phyloP scores from a whole-genome alignment of 1,284 basidiomycete genomes.

The Moniliophthora roreri region DNA sequence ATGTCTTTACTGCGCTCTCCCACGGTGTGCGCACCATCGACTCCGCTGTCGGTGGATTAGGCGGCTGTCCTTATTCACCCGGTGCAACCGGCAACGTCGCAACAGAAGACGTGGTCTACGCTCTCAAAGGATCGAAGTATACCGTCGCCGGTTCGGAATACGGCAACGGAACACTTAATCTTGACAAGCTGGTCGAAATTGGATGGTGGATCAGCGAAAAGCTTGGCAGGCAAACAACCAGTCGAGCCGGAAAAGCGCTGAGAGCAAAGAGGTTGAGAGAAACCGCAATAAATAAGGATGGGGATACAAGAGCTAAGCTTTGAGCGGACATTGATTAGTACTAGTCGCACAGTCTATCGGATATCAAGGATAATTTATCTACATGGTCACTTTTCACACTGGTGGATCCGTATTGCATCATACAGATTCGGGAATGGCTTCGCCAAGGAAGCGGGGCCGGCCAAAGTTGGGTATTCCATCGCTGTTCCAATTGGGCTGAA shows the following conservation, averaged over 20 bases:
- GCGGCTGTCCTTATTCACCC: conserved; percentile 94
- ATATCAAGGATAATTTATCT: no score
- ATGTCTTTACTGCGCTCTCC: conserved; percentile 65
- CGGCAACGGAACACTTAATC: conserved; percentile 43
- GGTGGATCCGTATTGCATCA: no score
- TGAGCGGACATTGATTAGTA: neutral
- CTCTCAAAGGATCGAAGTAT: conserved; percentile 73
- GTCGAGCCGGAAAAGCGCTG: conserved; percentile 81
- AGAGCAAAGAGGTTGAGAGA: conserved; percentile 51
- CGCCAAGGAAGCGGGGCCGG: no score
- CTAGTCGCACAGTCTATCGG: no score
- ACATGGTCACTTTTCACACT: no score
- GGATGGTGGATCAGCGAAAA: conserved; percentile 80
- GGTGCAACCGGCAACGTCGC: conserved; percentile 94
- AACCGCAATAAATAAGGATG: conserved; percentile 16
- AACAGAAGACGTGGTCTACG: conserved; percentile 89
- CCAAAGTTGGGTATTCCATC: no score
- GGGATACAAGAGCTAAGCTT: conserved; percentile 12
- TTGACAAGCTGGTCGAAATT: conserved; percentile 68
- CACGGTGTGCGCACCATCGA: conserved; percentile 71
- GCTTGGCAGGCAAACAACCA: conserved; percentile 70
- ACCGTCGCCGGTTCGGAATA: conserved; percentile 49
- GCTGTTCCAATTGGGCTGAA: no score
- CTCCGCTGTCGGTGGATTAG: conserved; percentile 82
- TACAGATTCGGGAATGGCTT: no score